phyloP scores from a whole-genome alignment of 1,284 basidiomycete species.

The Cystobasidium sp. region DNA sequence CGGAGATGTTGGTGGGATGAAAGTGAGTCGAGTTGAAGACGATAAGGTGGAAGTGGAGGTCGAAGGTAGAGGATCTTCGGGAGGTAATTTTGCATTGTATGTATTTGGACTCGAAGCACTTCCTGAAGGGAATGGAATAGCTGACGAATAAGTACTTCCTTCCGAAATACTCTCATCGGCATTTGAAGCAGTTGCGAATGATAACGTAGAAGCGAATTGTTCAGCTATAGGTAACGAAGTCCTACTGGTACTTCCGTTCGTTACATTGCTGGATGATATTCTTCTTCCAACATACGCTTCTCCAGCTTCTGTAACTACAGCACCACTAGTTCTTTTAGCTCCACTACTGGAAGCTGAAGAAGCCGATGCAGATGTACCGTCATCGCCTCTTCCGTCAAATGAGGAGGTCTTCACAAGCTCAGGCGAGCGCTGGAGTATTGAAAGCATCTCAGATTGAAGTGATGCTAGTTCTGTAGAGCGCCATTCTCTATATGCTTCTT shows the following conservation, averaged over 20 bases:
- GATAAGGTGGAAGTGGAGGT: background rate
- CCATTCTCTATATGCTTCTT: constrained; percentile 83
- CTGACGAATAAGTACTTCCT: background rate
- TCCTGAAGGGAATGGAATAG: constrained; percentile 6
- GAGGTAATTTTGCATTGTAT: background rate
- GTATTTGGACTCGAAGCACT: background rate
- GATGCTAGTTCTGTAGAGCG: constrained; percentile 78
- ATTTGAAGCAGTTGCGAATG: background rate
- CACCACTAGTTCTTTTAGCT: background rate
- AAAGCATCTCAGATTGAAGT: constrained; percentile 83
- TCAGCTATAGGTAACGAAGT: constrained; percentile 69
- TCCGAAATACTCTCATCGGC: background rate
- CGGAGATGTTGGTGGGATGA: constrained; percentile 83
- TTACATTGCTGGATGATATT: constrained; percentile 52
- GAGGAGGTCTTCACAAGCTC: constrained; percentile 71
- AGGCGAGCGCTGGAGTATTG: constrained; percentile 84
- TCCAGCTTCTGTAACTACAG: constrained; percentile 33
- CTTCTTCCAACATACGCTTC: constrained; percentile 54
- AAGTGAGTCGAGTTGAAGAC: background rate
- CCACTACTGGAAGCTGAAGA: background rate
- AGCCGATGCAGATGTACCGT: background rate
- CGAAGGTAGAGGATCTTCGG: background rate
- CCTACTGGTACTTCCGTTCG: constrained; percentile 56
- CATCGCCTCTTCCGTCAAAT: background rate
- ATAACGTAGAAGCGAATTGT: constrained; percentile 53